phyloP scores from a whole-genome alignment of 2,329 filamentous ascomycete species.

The Ramichloridium luteum region DNA sequence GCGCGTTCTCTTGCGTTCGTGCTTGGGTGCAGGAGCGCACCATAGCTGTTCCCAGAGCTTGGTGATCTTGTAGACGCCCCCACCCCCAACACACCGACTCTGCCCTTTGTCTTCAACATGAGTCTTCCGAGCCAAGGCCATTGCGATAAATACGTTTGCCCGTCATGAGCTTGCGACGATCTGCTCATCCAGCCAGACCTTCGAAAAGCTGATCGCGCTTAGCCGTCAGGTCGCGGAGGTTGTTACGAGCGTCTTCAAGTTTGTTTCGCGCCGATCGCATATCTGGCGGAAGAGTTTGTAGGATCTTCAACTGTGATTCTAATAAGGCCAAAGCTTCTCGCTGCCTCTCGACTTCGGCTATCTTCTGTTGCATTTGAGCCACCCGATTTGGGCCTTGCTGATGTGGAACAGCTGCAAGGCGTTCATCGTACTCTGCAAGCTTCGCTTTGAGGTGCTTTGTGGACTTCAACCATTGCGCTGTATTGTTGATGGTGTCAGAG shows the following conservation, averaged over 20 bases:
- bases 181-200: too few relatives aligned
- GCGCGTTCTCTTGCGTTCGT: too few relatives aligned
- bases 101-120: too few relatives aligned
- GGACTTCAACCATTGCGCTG: conserved; percentile 60
- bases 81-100: too few relatives aligned
- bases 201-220: conserved; percentile 66
- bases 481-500: conserved; percentile 51
- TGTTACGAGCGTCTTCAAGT: conserved; percentile 52
- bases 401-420: conserved; percentile 15
- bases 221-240: conserved; percentile 49
- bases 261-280: conserved; percentile 55
- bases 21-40: too few relatives aligned
- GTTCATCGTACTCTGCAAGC: conserved; percentile 50
- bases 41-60: too few relatives aligned
- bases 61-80: too few relatives aligned
- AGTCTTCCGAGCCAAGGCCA: too few relatives aligned
- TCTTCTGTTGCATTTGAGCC: conserved; percentile 46
- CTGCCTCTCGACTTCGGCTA: conserved; percentile 47
- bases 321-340: conserved; percentile 47
- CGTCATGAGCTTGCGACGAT: too few relatives aligned
- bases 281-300: conserved; percentile 62
- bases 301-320: conserved; percentile 51
- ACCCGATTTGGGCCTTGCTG: conserved; percentile 29
- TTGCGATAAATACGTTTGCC: too few relatives aligned
- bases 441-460: conserved; percentile 55